phyloP scores from a whole-genome alignment of 768 basidiomycete genomes.

The Udeniomyces megalosporus region DNA sequence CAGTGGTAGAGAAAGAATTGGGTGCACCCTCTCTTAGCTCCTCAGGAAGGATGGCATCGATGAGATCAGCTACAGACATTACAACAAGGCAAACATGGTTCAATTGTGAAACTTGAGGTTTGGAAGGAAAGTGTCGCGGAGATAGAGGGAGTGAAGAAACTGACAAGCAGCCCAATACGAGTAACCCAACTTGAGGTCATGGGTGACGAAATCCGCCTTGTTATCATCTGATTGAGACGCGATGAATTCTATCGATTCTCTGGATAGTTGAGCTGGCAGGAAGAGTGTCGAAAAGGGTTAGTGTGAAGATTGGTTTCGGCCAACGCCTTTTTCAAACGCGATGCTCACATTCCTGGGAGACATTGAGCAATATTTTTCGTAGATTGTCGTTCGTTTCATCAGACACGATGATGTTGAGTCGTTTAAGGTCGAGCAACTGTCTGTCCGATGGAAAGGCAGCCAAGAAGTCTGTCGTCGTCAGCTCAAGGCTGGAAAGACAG shows the following conservation, averaged over 20 bases:
- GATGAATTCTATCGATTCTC: neutral
- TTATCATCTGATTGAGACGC: neutral
- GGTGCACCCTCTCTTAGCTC: conserved; percentile 63
- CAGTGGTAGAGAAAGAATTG: conserved; percentile 68
- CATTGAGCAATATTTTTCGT: conserved; percentile 49
- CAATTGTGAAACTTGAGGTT: neutral
- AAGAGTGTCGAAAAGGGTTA: neutral
- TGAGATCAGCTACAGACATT: conserved; percentile 39
- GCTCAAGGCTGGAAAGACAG: too few relatives aligned
- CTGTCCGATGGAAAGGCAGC: conserved; percentile 10
- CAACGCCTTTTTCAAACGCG: neutral
- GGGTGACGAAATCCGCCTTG: neutral
- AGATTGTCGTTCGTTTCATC: conserved; percentile 29
- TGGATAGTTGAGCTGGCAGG: neutral
- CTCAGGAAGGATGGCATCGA: conserved; percentile 65
- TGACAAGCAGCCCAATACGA: conserved; percentile 76
- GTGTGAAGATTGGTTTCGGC: neutral
- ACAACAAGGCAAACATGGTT: too few relatives aligned
- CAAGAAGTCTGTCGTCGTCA: too few relatives aligned
- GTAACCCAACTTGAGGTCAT: conserved; percentile 51
- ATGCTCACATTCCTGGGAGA: conserved; percentile 46
- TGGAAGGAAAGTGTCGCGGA: too few relatives aligned
- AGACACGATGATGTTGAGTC: conserved; percentile 16
- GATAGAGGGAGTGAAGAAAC: conserved; percentile 11
- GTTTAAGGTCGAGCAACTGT: conserved; percentile 19